Base-by-base conservation (phyloP, 495 filamentous ascomycete species). In the Penicillium robsamsonii region DNA sequence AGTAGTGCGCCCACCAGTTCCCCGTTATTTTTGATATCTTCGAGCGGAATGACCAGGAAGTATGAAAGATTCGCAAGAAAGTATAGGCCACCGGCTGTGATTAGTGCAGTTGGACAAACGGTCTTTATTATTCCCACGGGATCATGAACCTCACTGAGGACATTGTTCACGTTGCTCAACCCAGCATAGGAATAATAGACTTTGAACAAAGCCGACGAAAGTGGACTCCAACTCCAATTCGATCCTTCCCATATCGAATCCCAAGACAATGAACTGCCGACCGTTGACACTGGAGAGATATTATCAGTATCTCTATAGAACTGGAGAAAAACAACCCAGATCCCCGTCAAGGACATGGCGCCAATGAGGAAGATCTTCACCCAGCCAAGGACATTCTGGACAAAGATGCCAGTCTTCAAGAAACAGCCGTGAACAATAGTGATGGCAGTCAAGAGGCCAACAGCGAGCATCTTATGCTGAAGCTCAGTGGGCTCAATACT, bases 181-280 rank as follows among this genome's bases (percentile, higher is more conserved):
- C 87, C 88, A 0, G 86, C 78, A 56, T 88, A 91, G 1, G 88
- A 85, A 50, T 89, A 90, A 20, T 85, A 80, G 0, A 91, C 83
- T 63, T 90, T 90, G 75, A 90, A 88, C 1, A 91, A 61, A 0
- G 86, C 79, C 0, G 86, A 86, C 25, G 84, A 78, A 3, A 78
- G 75, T 8, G 88, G 61, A 51, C 64, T 65, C 79, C 79, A 65
- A 67, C 69, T 75, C 75, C 74, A 78, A 45, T 78, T 75, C 2
- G 75, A 78, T 1, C 67, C 75, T 43, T 70, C 67, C 72, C 72
- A 78, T 9, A 78, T 40, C 0, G 59, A 43, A 22, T 75, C 65
- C 75, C 74, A 76, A 1, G 68, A 61, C 13, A 68, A 52, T 4
- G 50, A 22, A 27, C 15, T n/a, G 15, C 15, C 33, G 5, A 27